Conservation (phyloP, 139 green algal genomes). For the Tetradesmus lagerheimii region DNA sequence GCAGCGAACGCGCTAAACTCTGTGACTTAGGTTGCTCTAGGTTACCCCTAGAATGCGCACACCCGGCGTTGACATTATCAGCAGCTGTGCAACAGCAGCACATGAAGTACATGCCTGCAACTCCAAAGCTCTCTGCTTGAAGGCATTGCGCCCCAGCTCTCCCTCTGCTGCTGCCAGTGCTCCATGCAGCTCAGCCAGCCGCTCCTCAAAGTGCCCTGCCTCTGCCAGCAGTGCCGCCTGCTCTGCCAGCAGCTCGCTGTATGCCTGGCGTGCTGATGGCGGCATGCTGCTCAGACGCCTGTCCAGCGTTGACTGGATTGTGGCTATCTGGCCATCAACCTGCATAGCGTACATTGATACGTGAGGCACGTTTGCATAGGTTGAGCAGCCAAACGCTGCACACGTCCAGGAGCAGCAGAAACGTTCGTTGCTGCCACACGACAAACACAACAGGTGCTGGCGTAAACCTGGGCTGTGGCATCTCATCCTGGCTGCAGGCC, state of each 20-base stretch:
- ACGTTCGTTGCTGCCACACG: no score
- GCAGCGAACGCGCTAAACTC: no score
- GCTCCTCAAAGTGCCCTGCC: conserved; percentile 61
- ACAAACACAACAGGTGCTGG: no score
- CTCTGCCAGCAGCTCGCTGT: conserved; percentile 37
- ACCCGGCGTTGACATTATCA: no score
- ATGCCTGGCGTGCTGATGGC: conserved; percentile 15
- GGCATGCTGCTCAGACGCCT: conserved; percentile 26
- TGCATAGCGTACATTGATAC: conserved; percentile 23
- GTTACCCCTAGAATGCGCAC: no score
- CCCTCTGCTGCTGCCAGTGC: conserved; percentile 59
- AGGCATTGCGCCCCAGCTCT: conserved; percentile 70
- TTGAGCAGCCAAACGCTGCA: no score
- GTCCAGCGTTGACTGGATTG: conserved; percentile 18
- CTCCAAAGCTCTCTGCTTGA: conserved; percentile 77
- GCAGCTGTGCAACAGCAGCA: neutral
- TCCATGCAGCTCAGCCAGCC: conserved; percentile 64
- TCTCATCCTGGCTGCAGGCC: no score
- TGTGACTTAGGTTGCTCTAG: no score
- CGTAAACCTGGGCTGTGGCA: no score
- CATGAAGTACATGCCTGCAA: conserved; percentile 50
- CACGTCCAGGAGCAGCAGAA: no score
- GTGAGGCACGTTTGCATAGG: no score
- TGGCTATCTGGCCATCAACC: conserved; percentile 26
- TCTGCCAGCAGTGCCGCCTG: conserved; percentile 54